Evolutionary conservation across 306 rosid genomes (phyloP).

Genomic region (Lathyrus oleraceus): DNA sequence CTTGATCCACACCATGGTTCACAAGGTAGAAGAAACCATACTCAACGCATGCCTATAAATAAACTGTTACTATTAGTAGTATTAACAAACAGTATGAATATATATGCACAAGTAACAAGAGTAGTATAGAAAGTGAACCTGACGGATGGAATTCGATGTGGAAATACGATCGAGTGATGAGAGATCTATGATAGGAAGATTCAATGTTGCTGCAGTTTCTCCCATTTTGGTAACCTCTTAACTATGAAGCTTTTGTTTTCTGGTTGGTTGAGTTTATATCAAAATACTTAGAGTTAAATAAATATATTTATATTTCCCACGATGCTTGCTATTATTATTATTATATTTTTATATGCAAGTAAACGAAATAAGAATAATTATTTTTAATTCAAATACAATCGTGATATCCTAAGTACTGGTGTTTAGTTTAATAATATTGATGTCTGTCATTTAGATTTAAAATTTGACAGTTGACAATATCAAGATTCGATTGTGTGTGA

Average conservation of each 20-base stretch:
- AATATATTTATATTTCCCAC: no score
- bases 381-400: no score
- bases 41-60: slow-evolving; percentile 64
- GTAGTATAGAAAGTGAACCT: slow-evolving; percentile 38
- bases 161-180: slow-evolving; percentile 59
- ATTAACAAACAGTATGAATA: no score
- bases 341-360: no score
- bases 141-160: slow-evolving; percentile 57
- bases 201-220: slow-evolving; percentile 27
- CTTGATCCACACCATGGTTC: slow-evolving; percentile 73
- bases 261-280: neutral
- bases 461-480: no score
- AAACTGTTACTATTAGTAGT: neutral
- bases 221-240: neutral
- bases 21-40: slow-evolving; percentile 83
- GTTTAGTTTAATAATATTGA: no score
- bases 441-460: no score
- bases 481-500: no score
- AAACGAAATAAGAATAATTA: no score
- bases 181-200: slow-evolving; percentile 70
- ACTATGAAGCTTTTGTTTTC: neutral
- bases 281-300: neutral
- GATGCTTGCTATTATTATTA: no score
- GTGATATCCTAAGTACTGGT: no score
- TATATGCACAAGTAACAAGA: neutral